Evolutionary conservation across 495 filamentous ascomycete species (phyloP).

Genomic region (Neurospora sp.): DNA sequence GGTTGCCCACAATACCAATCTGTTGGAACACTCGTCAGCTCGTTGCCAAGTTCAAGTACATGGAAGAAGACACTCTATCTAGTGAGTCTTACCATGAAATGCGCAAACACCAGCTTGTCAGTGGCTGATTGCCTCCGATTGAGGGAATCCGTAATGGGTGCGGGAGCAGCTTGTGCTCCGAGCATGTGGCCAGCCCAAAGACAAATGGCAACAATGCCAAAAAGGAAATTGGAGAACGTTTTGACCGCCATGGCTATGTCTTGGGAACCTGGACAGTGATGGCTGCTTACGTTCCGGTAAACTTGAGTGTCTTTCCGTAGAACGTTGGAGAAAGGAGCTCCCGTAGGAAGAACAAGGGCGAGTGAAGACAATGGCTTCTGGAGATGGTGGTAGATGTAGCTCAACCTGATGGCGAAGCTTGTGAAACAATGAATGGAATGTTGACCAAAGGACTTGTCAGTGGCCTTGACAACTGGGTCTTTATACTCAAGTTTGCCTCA

Average conservation of each 20-base stretch:
- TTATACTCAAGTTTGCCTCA: background rate
- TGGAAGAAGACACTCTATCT: background rate
- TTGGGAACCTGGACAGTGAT: background rate
- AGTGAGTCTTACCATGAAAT: constrained; percentile 44
- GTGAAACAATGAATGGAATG: background rate
- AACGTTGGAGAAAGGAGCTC: background rate
- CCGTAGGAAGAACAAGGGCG: background rate
- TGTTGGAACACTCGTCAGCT: constrained; percentile 11
- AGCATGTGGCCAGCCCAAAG: background rate
- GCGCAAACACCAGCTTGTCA: constrained; percentile 40
- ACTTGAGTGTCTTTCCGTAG: background rate
- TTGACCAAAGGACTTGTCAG: background rate
- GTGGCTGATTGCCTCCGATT: background rate
- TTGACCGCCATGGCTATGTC: background rate
- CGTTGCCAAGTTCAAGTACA: background rate
- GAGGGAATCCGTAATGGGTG: background rate
- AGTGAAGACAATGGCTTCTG: background rate
- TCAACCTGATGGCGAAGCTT: background rate
- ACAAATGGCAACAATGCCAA: background rate
- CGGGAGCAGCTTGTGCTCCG: constrained; percentile 3
- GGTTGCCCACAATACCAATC: constrained; percentile 45
- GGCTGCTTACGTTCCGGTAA: background rate
- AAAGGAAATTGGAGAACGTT: background rate
- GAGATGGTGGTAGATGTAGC: background rate
- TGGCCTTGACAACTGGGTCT: background rate